These are phyloP conservation scores for Xylariomycetidae sp. DNA, from an alignment of 2,329 filamentous ascomycete species.

Conservation along the genomic window DNA sequence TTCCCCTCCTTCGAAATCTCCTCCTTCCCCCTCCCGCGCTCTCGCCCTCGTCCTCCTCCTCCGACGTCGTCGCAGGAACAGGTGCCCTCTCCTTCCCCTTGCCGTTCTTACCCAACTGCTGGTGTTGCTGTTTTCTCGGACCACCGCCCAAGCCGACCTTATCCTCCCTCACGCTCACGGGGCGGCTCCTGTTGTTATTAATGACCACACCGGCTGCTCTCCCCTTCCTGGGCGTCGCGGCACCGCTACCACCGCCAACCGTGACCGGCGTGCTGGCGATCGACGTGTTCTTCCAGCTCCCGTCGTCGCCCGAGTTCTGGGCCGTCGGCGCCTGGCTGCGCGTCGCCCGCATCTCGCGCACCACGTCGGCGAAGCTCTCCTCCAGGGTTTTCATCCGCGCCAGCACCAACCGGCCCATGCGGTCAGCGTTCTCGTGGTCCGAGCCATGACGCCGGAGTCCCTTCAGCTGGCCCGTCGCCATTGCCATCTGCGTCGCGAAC, in stretches of 20 bases:
- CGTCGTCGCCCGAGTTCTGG: slow-evolving; percentile 48
- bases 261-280: not conserved
- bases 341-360: slow-evolving; percentile 69
- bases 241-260: not conserved
- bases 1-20: slow-evolving; percentile 30
- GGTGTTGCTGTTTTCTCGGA: slow-evolving; percentile 17
- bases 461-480: slow-evolving; percentile 61
- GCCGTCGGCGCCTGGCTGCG: slow-evolving; percentile 43
- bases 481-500: slow-evolving; percentile 76
- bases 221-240: not conserved
- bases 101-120: slow-evolving; percentile 28
- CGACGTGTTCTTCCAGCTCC: slow-evolving; percentile 16
- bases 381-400: slow-evolving; percentile 91
- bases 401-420: slow-evolving; percentile 76
- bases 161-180: slow-evolving; percentile 37
- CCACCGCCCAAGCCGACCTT: slow-evolving; percentile 21
- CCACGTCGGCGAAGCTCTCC: slow-evolving; percentile 83
- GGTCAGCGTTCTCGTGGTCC: slow-evolving; percentile 48
- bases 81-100: slow-evolving; percentile 47
- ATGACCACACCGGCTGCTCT: not conserved
- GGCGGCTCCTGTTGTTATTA: slow-evolving; percentile 34
- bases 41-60: slow-evolving; percentile 27
- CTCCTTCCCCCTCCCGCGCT: slow-evolving; percentile 23
- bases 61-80: slow-evolving; percentile 26
- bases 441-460: slow-evolving; percentile 30